A percentile compares a stretch with the other conserved stretches of the same genome.
phyloP scores from a whole-genome alignment of 1,284 basidiomycete species.

The Ceratobasidium sp. region DNA sequence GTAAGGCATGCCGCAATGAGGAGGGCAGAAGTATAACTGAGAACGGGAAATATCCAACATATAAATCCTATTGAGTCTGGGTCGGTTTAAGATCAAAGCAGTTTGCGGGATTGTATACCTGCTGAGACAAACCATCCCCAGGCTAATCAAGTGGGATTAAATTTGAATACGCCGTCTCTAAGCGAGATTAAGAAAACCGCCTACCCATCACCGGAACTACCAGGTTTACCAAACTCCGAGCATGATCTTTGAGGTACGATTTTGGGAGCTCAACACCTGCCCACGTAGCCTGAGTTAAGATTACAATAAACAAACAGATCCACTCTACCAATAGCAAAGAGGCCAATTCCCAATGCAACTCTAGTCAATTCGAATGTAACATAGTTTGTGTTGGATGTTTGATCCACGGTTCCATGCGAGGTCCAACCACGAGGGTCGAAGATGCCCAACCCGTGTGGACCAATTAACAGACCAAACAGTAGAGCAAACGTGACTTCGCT shows the following conservation, averaged over 20 bases:
- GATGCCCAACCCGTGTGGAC: conserved; percentile 73
- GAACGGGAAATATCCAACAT: conserved; percentile 68
- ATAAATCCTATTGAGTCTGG: conserved; percentile 55
- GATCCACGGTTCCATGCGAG: conserved; percentile 43
- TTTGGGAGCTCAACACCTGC: conserved; percentile 76
- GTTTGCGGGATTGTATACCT: conserved; percentile 47
- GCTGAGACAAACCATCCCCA: conserved; percentile 76
- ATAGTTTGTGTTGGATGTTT: conserved; percentile 51
- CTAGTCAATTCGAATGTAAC: conserved; percentile 72
- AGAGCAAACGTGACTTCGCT: conserved; percentile 94
- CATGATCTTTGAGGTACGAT: conserved; percentile 54
- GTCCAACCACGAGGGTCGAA: conserved; percentile 86
- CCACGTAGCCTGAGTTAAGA: conserved; percentile 58
- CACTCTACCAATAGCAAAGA: conserved; percentile 65
- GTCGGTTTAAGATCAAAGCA: neutral
- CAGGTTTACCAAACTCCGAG: conserved; percentile 65
- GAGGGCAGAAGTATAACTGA: conserved; percentile 77
- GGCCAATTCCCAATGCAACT: conserved; percentile 63
- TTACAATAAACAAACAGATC: conserved; percentile 70
- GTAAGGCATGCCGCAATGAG: conserved; percentile 90
- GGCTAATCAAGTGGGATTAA: conserved; percentile 52
- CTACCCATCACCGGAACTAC: conserved; percentile 75
- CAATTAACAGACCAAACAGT: conserved; percentile 70
- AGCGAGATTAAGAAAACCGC: conserved; percentile 49
- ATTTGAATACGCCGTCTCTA: too few relatives aligned